Evolutionary conservation across 306 rosid genomes (phyloP), one percentile per base, ranked within the genome.

Genomic region (Vigna angularis): DNA sequence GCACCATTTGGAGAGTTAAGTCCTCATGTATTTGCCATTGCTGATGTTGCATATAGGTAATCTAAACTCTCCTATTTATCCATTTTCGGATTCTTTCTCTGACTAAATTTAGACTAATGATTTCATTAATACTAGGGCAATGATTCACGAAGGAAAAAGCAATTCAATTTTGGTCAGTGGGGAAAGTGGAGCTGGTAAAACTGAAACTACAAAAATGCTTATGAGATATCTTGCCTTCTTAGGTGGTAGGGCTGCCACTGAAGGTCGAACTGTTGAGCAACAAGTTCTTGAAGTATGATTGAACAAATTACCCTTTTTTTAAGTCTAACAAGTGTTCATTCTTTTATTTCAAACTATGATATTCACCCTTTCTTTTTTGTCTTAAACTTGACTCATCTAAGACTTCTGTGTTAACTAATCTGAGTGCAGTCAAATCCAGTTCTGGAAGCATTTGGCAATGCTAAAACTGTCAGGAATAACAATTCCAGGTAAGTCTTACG

Each of bases 121-220:
- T 73, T 74, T 53, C 52, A 63, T 68, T 13, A 61, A 79, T 83
- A 69, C 73, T 91, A 96, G 99, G 93, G 99, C 98, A 44, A 96
- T 96, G 99, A 56, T 93, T 53, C 82, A 84, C 13, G 98, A 93
- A 88, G 87, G 90, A 79, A 96, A 93, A 83, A 93, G 96, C 90
- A 96, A 96, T 90, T 91, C 99, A 45, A 96, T 96, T 82, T 89
- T 96, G 62, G 99, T 93, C 86, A 96, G 98, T 79, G 99, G 99
- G 74, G 99, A 96, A 89, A 96, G 98, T 90, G 99, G 98, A 86
- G 99, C 99, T 13, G 99, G 99, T 83, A 96, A 96, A 91, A 96
- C 99, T 48, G 99, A 96, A 86, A 93, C 99, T 65, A 93, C 99
- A 26, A 96, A 96, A 87, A 96, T 96, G 99, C 98, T 96, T 47